phyloP scores from a whole-genome alignment of 2,329 filamentous ascomycete species.

The Alternaria viburni region DNA sequence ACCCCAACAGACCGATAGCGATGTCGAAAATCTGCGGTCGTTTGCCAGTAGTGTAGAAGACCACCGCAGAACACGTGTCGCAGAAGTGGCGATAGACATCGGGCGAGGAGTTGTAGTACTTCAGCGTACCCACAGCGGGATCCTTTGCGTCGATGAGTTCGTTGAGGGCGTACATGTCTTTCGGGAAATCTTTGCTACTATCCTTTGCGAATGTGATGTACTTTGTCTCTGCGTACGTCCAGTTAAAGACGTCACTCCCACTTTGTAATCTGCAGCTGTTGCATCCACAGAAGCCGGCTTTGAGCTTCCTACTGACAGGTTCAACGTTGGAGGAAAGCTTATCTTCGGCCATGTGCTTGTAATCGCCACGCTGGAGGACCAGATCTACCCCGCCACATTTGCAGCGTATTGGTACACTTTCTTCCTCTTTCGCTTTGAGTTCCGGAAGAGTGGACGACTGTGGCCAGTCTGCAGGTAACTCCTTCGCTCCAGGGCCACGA shows the following conservation, averaged over 20 bases:
- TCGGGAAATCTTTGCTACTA: conserved; percentile 35
- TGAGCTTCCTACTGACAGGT: conserved; percentile 50
- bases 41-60: conserved; percentile 55
- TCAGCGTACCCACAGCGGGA: conserved; percentile 52
- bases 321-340: conserved; percentile 55
- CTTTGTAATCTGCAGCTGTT: conserved; percentile 55
- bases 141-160: conserved; percentile 46
- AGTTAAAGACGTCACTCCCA: conserved; percentile 55
- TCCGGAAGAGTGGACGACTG: conserved; percentile 5
- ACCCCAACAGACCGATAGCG: conserved; percentile 54
- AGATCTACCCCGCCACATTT: conserved; percentile 57
- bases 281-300: conserved; percentile 54
- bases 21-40: conserved; percentile 53
- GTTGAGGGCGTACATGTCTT: conserved; percentile 41
- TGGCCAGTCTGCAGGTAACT: conserved; percentile 46
- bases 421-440: conserved; percentile 18
- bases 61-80: conserved; percentile 54
- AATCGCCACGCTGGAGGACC: conserved; percentile 45
- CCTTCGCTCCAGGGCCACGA: not conserved
- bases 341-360: conserved; percentile 26
- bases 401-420: conserved; percentile 51
- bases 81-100: conserved; percentile 59
- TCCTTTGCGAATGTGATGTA: conserved; percentile 47
- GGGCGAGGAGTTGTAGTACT: conserved; percentile 53
- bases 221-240: conserved; percentile 53